Base-by-base conservation (phyloP, 1,139 yeast genomes). In the Chernovozyma sophiae-reginae region DNA sequence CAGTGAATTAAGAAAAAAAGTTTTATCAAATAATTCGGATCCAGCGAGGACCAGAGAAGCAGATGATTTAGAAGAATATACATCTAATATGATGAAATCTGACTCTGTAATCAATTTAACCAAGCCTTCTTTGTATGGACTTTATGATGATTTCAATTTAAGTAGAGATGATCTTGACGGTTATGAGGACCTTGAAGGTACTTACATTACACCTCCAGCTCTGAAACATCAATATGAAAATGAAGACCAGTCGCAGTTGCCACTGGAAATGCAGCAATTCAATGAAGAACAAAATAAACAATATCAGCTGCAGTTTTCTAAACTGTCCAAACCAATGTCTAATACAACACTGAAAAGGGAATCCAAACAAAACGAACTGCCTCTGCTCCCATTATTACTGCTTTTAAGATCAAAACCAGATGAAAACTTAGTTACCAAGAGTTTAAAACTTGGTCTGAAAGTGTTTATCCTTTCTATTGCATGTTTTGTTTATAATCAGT, bases 401-500 rank as follows among this genome's bases (percentile, higher is more conserved):
- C 11, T 30, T 30, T 17, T 23, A 13, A 6, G 28, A 13, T 18
- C 30, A 23, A 26, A 17, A 7, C 10, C 19, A 16, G 13, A 10
- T 13, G 27, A 22, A 4, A n/a, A 11, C 12, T 22, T 22, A 11
- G 27, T 30, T 18, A 7, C 16, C 12, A 24, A 23, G 31, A 14
- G 14, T 27, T 32, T 20, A 8, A 30, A 13, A n/a, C 25, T 23
- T 18, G 35, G 25, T 8, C 33, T 47, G 28, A 64, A 62, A 35
- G 30, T 72, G 19, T 35, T 52, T 1, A 45, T 72, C n/a, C 57
- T 77, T 38, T 62, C 74, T 1, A 43, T 53, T 4, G 60, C 73
- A 19, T 80, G 81, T 15, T 68, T 62, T 34, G 47, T 71, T 20
- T 77, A 74, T 54, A 74, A 76, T 48, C 73, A 70, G 45, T 53